Base-by-base conservation (phyloP, 805 yeast genomes). In the Diddensiella transvaalensis region DNA sequence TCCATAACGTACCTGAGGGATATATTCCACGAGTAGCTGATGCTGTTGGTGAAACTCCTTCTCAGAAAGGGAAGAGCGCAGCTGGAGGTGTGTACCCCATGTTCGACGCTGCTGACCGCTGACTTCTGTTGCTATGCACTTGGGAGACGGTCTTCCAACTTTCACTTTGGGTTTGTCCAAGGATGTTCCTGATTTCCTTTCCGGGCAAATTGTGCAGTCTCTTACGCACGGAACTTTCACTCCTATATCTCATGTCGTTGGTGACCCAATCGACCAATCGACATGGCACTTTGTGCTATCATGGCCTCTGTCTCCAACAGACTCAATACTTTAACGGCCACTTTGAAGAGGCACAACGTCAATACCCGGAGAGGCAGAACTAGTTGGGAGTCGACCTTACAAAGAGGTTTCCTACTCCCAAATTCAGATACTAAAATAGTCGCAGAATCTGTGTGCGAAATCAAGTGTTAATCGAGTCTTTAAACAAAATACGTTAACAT, bases 221-320 rank as follows among this genome's bases (percentile, higher is more conserved):
- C 10, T 48, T 4, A 48, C 46, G 21, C 51, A 48, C 29, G 51
- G 51, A 3, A 48, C 51, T 19, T 48, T 46, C 46, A 44, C 51
- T 24, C 32, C 35, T 38, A 39, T 48, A 3, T 48, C 51, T 19
- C 50, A 48, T 35, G 24, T 24, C 21, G 26, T 47, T 17, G 51
- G 51, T 23, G 44, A 44, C 17, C 46, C 50, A 15, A 22, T 46
- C 19, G 51, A 48, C 23, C n/a, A n/a, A n/a, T n/a, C 35, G 22
- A 46, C 49, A 22, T 49, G 51, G 10, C 15, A 19, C 29, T 4
- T n/a, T n/a, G 13, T 23, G 15, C 29, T 13, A 3, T 39, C 24
- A 8, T 26, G 11, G 13, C 11, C 32, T 6, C 18, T 8, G 18
- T 42, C 22, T 42, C 46, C 19, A 33, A 42, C 23, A 22, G 46